Evolutionary conservation across 345 rosid species (phyloP), one percentile per base, ranked within the genome.

Genomic region (Heritiera fomes): DNA sequence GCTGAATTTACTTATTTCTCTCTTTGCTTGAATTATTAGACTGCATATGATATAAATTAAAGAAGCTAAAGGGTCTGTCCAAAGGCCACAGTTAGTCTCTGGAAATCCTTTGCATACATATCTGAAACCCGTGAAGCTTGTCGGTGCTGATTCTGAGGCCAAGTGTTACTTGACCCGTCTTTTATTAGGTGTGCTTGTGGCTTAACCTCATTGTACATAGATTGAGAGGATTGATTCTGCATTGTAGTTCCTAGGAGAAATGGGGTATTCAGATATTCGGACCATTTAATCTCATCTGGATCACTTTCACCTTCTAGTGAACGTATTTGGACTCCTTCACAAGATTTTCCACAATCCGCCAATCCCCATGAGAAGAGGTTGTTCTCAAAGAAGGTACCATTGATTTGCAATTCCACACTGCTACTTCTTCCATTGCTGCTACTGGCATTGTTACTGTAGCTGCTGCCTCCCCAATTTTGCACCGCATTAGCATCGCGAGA

Each of bases 201-300:
- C 83, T 83, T 85, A 43, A 78, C 77, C 32, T 73, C 82, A 45
- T 69, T 71, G 84, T 85, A 82, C 83, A 82, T 13, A 2, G 78
- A 47, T 56, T 82, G 88, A 49, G 84, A 47, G 75, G 82, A 55
- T 72, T 81, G 83, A 60, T 72, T 81, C 58, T 82, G 89, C 65
- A 87, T 13, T 43, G 76, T 18, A 65, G 10, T 81, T 56, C 86
- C 89, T 14, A 81, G 45, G 66, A 85, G 40, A 74, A 83, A 83
- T 58, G 91, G 89, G 18, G 78, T 52, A 49, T 75, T 83, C 76
- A 88, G 82, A 80, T 85, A 87, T 58, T 88, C 93, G 34, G 91
- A 83, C 91, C 90, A 88, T 79, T 85, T 88, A 67, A 86, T 83
- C 5, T 86, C 90, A 64, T 83, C 86, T 10, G 78, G 53, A 32